phyloP scores from a whole-genome alignment of 768 basidiomycete species.

The Boletus rubroflammeus region DNA sequence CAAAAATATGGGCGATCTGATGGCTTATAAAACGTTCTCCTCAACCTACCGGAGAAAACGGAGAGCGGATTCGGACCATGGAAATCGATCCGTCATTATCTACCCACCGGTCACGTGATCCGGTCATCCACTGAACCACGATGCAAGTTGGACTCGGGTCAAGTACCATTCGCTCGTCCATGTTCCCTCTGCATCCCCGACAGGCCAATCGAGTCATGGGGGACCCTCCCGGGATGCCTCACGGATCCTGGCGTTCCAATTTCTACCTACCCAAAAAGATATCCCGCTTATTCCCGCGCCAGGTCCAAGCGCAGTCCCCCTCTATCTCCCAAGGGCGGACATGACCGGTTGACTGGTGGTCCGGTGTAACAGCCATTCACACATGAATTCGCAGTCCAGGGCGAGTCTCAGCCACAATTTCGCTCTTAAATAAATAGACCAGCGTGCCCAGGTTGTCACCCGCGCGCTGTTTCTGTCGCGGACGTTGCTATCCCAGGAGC shows the following conservation, averaged over 20 bases:
- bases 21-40: background rate
- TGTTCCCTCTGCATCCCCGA: background rate
- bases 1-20: background rate
- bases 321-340: background rate
- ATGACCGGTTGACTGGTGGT: background rate
- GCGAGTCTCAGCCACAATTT: background rate
- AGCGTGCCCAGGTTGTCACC: too few species aligned
- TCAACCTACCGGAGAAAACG: constrained; percentile 11
- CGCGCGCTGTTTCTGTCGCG: background rate
- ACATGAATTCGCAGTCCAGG: background rate
- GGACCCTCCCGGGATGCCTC: background rate
- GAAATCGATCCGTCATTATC: constrained; percentile 6
- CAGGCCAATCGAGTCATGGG: background rate
- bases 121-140: background rate
- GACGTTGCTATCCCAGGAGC: background rate
- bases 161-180: background rate
- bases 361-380: background rate
- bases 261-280: background rate
- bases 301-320: background rate
- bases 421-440: too few species aligned
- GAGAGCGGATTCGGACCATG: background rate
- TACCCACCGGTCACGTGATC: constrained; percentile 13
- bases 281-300: constrained; percentile 11
- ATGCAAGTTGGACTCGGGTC: background rate
- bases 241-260: background rate